A percentile compares a stretch with the other conserved stretches of the same genome.
phyloP scores from a whole-genome alignment of 129 eudicot species.

The Deinandra increscens region DNA sequence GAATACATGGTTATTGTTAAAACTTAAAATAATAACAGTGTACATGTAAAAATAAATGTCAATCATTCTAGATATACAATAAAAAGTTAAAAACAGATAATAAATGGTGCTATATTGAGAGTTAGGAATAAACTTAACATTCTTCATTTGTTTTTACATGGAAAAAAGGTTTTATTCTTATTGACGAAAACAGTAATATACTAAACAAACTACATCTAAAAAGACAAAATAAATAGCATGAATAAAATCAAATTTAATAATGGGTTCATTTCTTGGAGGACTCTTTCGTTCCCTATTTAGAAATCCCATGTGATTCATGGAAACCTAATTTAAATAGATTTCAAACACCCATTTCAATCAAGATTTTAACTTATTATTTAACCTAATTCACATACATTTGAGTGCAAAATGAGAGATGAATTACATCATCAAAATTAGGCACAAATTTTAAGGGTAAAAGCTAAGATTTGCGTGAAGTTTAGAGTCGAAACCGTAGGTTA shows the following conservation, averaged over 20 bases:
- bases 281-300: conserved; percentile 33
- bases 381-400: conserved; percentile 16
- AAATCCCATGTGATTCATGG: conserved; percentile 20
- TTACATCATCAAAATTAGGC: conserved; percentile 14
- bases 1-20: too few relatives aligned
- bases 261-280: conserved; percentile 33
- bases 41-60: too few relatives aligned
- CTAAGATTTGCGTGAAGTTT: conserved; percentile 15
- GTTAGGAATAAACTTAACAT: not conserved
- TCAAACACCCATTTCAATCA: conserved; percentile 15
- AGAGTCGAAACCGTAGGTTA: not conserved
- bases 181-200: conserved; percentile 18
- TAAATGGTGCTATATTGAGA: not conserved
- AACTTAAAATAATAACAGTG: too few relatives aligned
- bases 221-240: conserved; percentile 22
- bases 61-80: not conserved
- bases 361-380: conserved; percentile 9
- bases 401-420: conserved; percentile 16
- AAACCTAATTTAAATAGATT: conserved; percentile 21
- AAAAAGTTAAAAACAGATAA: not conserved
- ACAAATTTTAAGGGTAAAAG: not conserved
- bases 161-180: not conserved
- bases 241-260: conserved; percentile 12
- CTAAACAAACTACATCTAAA: conserved; percentile 26
- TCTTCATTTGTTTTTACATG: not conserved